A percentile compares a stretch with the other conserved stretches of the same genome.
These are phyloP conservation scores for Microthlaspi erraticum DNA, from an alignment of 345 rosid species.

Conservation along the genomic window DNA sequence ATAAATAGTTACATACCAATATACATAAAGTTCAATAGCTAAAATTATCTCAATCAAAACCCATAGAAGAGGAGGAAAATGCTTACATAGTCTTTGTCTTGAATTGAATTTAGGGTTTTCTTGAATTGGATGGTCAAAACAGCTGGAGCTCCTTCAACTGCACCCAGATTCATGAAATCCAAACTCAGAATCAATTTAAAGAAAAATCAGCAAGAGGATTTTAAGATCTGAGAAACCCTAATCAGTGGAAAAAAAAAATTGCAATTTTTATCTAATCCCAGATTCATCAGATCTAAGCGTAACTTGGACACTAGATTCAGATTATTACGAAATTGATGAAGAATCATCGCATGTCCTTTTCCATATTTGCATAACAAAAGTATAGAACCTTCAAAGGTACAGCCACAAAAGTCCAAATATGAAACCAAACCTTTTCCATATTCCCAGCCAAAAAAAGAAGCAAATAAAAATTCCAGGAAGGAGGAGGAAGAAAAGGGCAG, in stretches of 20 bases:
- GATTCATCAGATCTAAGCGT: conserved; percentile 56
- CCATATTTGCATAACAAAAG: conserved; percentile 27
- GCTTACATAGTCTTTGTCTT: conserved; percentile 48
- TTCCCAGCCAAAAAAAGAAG: conserved; percentile 37
- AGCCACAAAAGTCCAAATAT: conserved; percentile 48
- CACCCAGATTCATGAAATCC: conserved; percentile 39
- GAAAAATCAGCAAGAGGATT: neutral
- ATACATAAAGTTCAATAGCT: conserved; percentile 4
- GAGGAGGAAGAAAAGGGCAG: conserved; percentile 51
- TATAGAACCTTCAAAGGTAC: conserved; percentile 29
- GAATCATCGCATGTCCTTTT: conserved; percentile 38
- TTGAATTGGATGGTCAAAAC: conserved; percentile 46
- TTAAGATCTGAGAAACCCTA: conserved; percentile 39
- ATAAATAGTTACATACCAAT: neutral
- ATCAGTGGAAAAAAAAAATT: neutral
- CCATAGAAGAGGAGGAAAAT: neutral
- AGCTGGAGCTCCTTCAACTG: conserved; percentile 48
- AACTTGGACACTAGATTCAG: conserved; percentile 43
- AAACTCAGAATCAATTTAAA: conserved; percentile 1
- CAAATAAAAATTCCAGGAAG: conserved; percentile 24
- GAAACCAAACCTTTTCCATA: conserved; percentile 41
- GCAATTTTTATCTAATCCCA: conserved; percentile 22
- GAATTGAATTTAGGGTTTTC: conserved; percentile 49
- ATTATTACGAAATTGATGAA: conserved; percentile 30
- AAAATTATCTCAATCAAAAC: conserved; percentile 15